Conservation (phyloP, 2,329 filamentous ascomycete genomes). For the Ophiocordyceps robertsii region DNA sequence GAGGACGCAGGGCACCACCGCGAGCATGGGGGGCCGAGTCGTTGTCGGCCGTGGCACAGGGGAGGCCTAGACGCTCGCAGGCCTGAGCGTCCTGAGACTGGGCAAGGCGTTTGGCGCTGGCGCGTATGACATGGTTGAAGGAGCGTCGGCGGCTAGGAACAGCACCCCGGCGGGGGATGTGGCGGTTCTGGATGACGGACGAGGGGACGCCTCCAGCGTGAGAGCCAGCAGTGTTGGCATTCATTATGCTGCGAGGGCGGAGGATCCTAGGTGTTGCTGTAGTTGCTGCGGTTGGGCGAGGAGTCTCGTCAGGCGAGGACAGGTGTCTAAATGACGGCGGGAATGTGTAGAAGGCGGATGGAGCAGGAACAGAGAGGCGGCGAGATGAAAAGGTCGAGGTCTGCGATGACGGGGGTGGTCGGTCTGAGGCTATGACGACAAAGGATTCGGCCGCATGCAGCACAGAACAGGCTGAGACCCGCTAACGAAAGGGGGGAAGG, state of each 20-base stretch:
- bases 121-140: conserved; percentile 17
- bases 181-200: conserved; percentile 1
- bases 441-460: neutral
- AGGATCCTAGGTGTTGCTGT: neutral
- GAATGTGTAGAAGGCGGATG: neutral
- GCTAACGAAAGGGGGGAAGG: neutral
- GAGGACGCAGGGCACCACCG: conserved; percentile 1
- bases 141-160: conserved; percentile 8
- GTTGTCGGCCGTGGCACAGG: conserved; percentile 3
- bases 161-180: conserved; percentile 1
- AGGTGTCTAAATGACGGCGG: neutral
- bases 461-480: neutral
- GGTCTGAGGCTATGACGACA: neutral
- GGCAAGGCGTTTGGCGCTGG: conserved; percentile 16
- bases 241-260: neutral
- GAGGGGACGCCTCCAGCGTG: neutral
- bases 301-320: neutral
- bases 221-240: neutral
- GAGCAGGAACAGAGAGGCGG: neutral
- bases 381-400: neutral
- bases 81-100: conserved; percentile 3
- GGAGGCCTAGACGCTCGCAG: conserved; percentile 4
- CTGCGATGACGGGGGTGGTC: neutral
- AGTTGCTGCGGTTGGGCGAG: neutral
- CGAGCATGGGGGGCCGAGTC: neutral